Percentiles rank a stretch among this genome's conserved stretches.
These are phyloP conservation scores for Botryotinia narcissicola DNA, from an alignment of 2,329 filamentous ascomycete genomes.

Conservation along the genomic window DNA sequence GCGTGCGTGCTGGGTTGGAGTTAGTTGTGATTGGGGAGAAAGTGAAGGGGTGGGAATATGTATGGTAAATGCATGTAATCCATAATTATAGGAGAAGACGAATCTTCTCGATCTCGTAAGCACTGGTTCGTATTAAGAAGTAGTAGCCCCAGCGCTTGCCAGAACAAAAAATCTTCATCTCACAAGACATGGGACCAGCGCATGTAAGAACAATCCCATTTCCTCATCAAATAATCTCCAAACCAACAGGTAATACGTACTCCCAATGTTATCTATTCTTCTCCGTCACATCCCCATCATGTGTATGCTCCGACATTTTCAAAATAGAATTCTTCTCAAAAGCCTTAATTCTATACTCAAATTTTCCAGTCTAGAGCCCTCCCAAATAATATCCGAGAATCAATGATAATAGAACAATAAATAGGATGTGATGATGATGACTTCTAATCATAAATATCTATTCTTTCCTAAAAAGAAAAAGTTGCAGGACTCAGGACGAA, in stretches of 20 bases:
- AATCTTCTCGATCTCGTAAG: too few species aligned
- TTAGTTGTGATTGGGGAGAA: neutral
- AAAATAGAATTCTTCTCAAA: neutral
- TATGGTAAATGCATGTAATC: neutral
- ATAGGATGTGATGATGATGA: neutral
- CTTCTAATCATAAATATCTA: neutral
- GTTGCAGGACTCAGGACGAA: neutral
- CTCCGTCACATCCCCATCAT: conserved; percentile 36
- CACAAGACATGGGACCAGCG: neutral
- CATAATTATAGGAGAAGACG: neutral
- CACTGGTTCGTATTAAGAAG: neutral
- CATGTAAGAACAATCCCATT: neutral
- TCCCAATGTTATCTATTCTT: conserved; percentile 43
- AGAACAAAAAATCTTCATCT: neutral
- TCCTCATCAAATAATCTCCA: neutral
- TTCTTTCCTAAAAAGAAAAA: neutral
- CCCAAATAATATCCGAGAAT: neutral
- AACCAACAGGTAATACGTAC: conserved; percentile 35
- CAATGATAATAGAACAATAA: neutral
- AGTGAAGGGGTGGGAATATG: neutral
- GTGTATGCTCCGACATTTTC: neutral
- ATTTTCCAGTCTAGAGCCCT: neutral
- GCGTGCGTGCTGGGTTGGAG: conserved; percentile 45
- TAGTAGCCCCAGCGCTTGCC: neutral
- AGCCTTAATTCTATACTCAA: neutral